Conservation (phyloP, 2,329 filamentous ascomycete species). For the Aspergillus tanneri region DNA sequence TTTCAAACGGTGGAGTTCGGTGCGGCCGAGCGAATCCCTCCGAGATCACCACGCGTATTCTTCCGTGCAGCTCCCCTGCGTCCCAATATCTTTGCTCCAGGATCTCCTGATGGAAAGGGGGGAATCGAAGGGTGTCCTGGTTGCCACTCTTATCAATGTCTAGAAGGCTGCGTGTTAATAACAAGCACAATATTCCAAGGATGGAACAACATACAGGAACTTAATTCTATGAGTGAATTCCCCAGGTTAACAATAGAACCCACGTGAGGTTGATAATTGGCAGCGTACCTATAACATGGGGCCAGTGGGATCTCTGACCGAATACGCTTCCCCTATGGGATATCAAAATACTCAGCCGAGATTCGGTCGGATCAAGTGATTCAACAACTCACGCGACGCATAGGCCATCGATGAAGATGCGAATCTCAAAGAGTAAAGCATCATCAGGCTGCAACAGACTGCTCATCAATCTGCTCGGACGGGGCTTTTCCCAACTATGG, state of each 20-base stretch:
- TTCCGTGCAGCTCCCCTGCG: conserved; percentile 67
- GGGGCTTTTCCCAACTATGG: conserved; percentile 68
- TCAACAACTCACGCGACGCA: conserved; percentile 56
- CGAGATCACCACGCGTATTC: conserved; percentile 73
- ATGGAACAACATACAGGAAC: conserved; percentile 31
- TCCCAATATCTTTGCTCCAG: conserved; percentile 71
- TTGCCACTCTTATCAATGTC: conserved; percentile 57
- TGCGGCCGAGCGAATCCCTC: conserved; percentile 63
- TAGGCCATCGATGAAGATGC: conserved; percentile 67
- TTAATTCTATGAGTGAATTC: conserved; percentile 29
- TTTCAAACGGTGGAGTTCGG: conserved; percentile 57
- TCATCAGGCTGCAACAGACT: conserved; percentile 58
- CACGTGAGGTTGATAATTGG: not conserved
- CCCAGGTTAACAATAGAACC: not conserved
- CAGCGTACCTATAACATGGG: conserved; percentile 52
- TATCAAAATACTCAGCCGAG: not conserved
- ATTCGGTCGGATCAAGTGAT: not conserved
- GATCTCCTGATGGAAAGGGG: conserved; percentile 67
- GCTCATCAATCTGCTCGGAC: conserved; percentile 58
- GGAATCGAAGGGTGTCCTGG: conserved; percentile 66
- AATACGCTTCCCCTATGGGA: conserved; percentile 55
- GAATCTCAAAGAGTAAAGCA: conserved; percentile 61
- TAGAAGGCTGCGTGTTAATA: conserved; percentile 11
- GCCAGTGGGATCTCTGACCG: conserved; percentile 53
- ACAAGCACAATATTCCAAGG: not conserved